Evolutionary conservation across 441 rosid genomes (phyloP), one percentile per base, ranked within the genome.

Genomic region (Biscutella auriculata): DNA sequence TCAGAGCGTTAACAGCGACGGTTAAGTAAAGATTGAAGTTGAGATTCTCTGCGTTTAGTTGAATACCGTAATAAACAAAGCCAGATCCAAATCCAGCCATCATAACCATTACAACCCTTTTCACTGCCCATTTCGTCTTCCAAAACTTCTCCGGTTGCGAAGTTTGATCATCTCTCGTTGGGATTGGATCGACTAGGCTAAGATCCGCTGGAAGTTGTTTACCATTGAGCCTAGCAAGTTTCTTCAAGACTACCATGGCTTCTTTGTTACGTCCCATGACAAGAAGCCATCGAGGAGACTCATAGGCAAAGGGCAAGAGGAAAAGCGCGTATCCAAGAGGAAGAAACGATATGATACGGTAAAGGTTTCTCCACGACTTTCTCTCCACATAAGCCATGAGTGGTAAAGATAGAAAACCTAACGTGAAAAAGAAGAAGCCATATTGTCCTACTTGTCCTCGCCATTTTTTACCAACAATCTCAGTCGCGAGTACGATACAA

Each of bases 231-330:
- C 67, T 42, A 0, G 83, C 85, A 14, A 71, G 76, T 40, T 62
- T 66, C 12, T 65, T 73, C 62, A 87, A 43, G 1, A 78, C 74
- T n/a, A 53, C 68, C 19, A 84, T 65, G 0, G 89, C 85, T 69
- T 87, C 89, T 51, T 64, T 65, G 26, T 49, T 63, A 13, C 73
- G 63, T 17, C 85, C 92, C 36, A 56, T 71, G 9, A 76, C 67
- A 1, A 73, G 70, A 30, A 87, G 78, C 93, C 93, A 87, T 3
- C 95, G 80, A 17, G 95, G 88, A 0, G 93, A 87, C 53, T 87
- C 93, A 0, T 80, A 76, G 0, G 77, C 77, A 0, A 79, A 79
- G 2, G 82, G 83, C 14, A 76, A 49, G 6, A 81, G 58, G 0
- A 78, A 17, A 16, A 75, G 1, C 6, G 79, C 70, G 45, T 84